These are phyloP conservation scores for Tetrapisispora namnaoensis DNA, from an alignment of 805 yeast species.

Conservation along the genomic window DNA sequence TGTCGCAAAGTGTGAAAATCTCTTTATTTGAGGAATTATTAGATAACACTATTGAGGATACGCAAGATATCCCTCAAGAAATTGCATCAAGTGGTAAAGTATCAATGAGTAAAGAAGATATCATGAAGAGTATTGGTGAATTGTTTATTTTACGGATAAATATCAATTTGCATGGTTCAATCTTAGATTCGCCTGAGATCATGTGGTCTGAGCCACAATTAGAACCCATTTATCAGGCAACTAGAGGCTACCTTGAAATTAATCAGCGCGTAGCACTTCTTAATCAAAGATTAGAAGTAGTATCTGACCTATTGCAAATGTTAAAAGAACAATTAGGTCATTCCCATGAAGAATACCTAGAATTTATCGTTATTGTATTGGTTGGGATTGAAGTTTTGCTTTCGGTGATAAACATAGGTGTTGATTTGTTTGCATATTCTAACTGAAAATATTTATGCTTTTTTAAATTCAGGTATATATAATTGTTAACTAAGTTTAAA, in stretches of 20 bases:
- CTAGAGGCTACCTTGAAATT: constrained; percentile 89
- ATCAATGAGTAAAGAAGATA: constrained; percentile 85
- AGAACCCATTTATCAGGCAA: constrained; percentile 95
- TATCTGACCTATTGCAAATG: constrained; percentile 89
- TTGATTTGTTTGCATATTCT: constrained; percentile 38
- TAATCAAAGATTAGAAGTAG: constrained; percentile 88
- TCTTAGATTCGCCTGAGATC: constrained; percentile 90
- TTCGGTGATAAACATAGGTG: constrained; percentile 69
- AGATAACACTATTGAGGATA: constrained; percentile 93
- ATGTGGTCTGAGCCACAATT: constrained; percentile 99
- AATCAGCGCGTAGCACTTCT: constrained; percentile 85
- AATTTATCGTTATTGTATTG: constrained; percentile 78
- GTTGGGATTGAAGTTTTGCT: constrained; percentile 90
- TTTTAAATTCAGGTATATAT: background rate
- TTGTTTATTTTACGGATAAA: constrained; percentile 78
- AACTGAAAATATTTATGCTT: background rate
- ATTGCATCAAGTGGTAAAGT: constrained; percentile 93
- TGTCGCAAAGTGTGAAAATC: constrained; percentile 91
- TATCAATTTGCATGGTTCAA: constrained; percentile 76
- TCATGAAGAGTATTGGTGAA: constrained; percentile 96
- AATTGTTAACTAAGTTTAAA: background rate
- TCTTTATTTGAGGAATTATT: constrained; percentile 92
- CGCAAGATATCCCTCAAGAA: constrained; percentile 94
- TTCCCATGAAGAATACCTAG: constrained; percentile 85
- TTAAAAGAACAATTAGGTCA: constrained; percentile 94